phyloP scores from a whole-genome alignment of 441 rosid species.

The Francoa sonchifolia region DNA sequence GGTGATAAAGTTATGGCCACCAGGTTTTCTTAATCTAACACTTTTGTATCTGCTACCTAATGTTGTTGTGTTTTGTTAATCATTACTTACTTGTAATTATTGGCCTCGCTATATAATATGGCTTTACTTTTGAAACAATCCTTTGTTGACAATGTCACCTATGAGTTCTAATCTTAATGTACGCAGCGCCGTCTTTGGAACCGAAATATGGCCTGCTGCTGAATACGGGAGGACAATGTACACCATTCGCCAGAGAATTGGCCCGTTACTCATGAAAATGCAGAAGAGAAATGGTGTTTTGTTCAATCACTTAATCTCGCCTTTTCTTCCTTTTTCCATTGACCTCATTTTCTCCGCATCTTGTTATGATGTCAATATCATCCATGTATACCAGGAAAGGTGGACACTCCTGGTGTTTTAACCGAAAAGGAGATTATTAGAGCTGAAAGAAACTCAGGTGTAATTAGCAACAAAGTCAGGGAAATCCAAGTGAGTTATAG shows the following conservation, averaged over 20 bases:
- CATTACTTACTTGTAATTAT: not conserved
- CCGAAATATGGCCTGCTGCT: conserved; percentile 89
- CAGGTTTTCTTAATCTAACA: conserved; percentile 44
- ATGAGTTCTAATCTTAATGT: conserved; percentile 18
- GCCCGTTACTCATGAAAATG: conserved; percentile 65
- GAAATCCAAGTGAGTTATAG: conserved; percentile 88
- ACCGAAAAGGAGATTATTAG: conserved; percentile 85
- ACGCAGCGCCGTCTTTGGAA: conserved; percentile 93
- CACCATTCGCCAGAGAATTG: conserved; percentile 81
- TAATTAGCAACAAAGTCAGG: conserved; percentile 62
- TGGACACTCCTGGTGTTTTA: conserved; percentile 52
- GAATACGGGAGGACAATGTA: conserved; percentile 93
- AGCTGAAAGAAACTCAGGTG: conserved; percentile 88
- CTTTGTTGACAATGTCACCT: conserved; percentile 9
- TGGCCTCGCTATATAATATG: not conserved
- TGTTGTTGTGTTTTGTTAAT: not conserved
- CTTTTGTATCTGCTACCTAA: no score
- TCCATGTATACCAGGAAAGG: no score
- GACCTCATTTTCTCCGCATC: no score
- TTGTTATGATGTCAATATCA: no score
- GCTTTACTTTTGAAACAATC: not conserved
- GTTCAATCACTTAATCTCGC: not conserved
- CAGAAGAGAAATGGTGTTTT: conserved; percentile 79
- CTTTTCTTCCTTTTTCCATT: not conserved
- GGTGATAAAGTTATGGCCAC: conserved; percentile 93